phyloP scores from a whole-genome alignment of 257 asterid species.

The Solanum megistacrolobum region DNA sequence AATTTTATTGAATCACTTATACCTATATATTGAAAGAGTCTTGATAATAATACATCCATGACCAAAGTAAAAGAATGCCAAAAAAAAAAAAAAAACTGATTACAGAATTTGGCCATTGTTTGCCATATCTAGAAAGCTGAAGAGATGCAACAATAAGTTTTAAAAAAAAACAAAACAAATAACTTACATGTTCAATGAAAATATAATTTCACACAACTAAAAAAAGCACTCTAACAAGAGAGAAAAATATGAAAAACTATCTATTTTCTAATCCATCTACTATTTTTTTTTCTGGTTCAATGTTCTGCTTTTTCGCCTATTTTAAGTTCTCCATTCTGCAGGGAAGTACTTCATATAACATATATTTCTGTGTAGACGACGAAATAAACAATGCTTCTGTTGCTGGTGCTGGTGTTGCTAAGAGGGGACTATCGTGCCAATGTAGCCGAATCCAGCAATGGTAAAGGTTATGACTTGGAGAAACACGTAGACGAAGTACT shows the following conservation, averaged over 20 bases:
- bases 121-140: not conserved
- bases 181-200: conserved; percentile 12
- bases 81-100: not conserved
- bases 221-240: conserved; percentile 11
- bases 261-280: conserved; percentile 11
- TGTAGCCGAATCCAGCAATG: conserved; percentile 79
- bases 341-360: not conserved
- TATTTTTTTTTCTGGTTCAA: conserved; percentile 20
- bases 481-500: conserved; percentile 70
- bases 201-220: conserved; percentile 37
- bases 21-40: not conserved
- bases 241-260: conserved; percentile 16
- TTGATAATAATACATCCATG: conserved; percentile 1
- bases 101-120: not conserved
- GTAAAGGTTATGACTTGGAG: conserved; percentile 80
- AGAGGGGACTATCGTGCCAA: conserved; percentile 75
- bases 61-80: not conserved
- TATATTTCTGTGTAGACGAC: not conserved
- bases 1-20: not conserved
- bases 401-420: not conserved
- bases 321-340: not conserved
- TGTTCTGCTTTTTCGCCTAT: not conserved
- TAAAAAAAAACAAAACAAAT: not conserved
- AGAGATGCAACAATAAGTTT: not conserved
- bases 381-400: not conserved